Percentiles rank a stretch among this genome's conserved stretches.
Evolutionary conservation across 352 stramenopile species (phyloP).

Genomic region (Globisporangium ultimum): DNA sequence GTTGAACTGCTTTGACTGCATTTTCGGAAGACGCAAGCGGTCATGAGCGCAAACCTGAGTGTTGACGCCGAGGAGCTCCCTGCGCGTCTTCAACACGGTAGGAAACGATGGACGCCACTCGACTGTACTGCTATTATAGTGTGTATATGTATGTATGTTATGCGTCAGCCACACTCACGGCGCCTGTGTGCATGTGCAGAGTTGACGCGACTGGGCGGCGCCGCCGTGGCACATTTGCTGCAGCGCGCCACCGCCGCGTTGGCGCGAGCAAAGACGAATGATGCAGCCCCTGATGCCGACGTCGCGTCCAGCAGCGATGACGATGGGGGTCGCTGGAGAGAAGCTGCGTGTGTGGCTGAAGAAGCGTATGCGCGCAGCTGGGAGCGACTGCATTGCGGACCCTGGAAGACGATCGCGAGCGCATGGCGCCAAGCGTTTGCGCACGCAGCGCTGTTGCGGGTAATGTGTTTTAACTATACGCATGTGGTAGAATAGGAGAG

Average conservation of each 20-base stretch:
- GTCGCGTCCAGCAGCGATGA: neutral
- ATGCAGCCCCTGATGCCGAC: neutral
- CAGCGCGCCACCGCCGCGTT: slow-evolving; percentile 16
- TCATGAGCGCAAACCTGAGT: neutral
- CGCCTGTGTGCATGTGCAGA: slow-evolving; percentile 23
- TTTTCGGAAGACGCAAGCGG: too few species aligned
- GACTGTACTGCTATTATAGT: too few species aligned
- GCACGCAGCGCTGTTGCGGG: slow-evolving; percentile 46
- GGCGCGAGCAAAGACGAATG: too few species aligned
- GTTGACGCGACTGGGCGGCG: slow-evolving; percentile 36
- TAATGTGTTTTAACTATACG: slow-evolving; percentile 6
- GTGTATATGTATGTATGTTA: neutral
- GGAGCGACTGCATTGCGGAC: slow-evolving; percentile 71
- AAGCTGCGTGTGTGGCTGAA: slow-evolving; percentile 7
- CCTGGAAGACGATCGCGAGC: slow-evolving; percentile 54
- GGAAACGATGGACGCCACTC: neutral
- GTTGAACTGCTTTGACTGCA: too few species aligned
- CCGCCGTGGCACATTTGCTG: slow-evolving; percentile 41
- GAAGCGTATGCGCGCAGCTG: slow-evolving; percentile 61
- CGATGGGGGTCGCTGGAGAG: neutral
- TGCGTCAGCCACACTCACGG: neutral
- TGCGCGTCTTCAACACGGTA: slow-evolving; percentile 27
- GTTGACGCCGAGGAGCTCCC: neutral
- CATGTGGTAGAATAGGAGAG: neutral
- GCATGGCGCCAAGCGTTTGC: slow-evolving; percentile 69